Evolutionary conservation across 371 early-diverging fungal species (phyloP), one percentile per base, ranked within the genome.

Genomic region (Syncephalis fuscata): DNA sequence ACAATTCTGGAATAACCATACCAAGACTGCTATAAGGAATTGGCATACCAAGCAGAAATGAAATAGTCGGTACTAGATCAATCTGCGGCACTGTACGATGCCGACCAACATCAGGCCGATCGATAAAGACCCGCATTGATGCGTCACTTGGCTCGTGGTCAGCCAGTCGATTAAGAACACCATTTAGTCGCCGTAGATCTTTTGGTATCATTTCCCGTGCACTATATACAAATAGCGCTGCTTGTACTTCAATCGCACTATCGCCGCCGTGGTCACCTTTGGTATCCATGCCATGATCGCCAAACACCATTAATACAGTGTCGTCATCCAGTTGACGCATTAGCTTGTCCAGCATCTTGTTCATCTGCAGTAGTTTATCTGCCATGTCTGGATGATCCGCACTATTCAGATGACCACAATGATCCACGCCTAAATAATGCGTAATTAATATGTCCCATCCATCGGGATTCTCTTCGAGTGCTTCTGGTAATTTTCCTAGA

Each of bases 181-280:
- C 26, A 19, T 19, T 16, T n/a, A 16, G n/a, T 4, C 25, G 24
- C 10, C 40, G 24, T 20, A 3, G 11, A 11, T 17, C 19, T 26
- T 49, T 40, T 15, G 23, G 8, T 11, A 17, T 32, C 38, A 73
- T 45, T 22, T 62, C 56, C 37, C 75, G 54, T 48, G 58, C 53
- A 44, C 78, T 71, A 63, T 91, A 85, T 7, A 91, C 44, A 56
- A 91, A 86, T 47, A 94, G 54, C 2, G 72, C 88, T 3, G 92
- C 85, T 57, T 81, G 78, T 23, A 92, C 61, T 53, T 98, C 99
- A 38, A 80, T 70, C 38, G 75, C 73, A 48, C 88, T 86, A 52
- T 92, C 92, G 10, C 98, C 97, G 10, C 99, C 99, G 55, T 99
- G 99, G 57, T 96, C 94, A 1, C 99, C 99, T 55, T 92, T 85